Evolutionary conservation across 2,329 filamentous ascomycete genomes (phyloP), one percentile per base, ranked within the genome.

Genomic region (Fusarium mundagurra): DNA sequence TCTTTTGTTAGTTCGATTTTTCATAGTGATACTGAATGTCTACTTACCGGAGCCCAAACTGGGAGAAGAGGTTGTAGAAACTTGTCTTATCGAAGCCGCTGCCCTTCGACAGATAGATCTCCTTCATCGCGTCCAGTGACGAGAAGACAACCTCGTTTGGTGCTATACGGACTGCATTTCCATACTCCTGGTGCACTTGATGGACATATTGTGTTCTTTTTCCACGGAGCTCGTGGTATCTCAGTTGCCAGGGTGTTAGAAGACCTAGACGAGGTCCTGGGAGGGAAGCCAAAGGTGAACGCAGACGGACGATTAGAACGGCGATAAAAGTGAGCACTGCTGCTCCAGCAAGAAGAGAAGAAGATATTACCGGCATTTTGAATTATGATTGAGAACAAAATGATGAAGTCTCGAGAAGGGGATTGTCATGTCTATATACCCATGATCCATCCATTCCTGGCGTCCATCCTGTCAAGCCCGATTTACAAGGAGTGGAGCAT

Each of bases 71-170:
- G 11, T 63, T 43, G 24, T 75, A 75, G 17, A 75, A 67, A 0
- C 50, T 43, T 2, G 65, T 60, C 34, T 75, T 75, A 34, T 67
- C 65, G 14, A 61, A 75, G 11, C 73, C 73, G 31, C 73, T 75
- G 3, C 73, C 73, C 7, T 65, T 65, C 0, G 73, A 75, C 3
- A 62, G 34, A 14, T 75, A 75, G 4, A 75, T 75, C 41, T 75
- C 60, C 4, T 73, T 75, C 59, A 73, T 67, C 0, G 69, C 73
- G 4, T 64, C 61, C 5, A 71, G 41, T 3, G 62, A 66, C 6
- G 73, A 65, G 22, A 75, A 75, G 24, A 64, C 53, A 18, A 65
- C 69, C 20, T 75, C 73, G 3, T 75, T 70, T 11, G 73, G 73
- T 4, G 69, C 66, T 10, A 75, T n/a, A 8, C 57, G 65, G 17